A percentile compares a stretch with the other conserved stretches of the same genome.
phyloP scores from a whole-genome alignment of 345 rosid genomes.

The Arabis hirsuta region DNA sequence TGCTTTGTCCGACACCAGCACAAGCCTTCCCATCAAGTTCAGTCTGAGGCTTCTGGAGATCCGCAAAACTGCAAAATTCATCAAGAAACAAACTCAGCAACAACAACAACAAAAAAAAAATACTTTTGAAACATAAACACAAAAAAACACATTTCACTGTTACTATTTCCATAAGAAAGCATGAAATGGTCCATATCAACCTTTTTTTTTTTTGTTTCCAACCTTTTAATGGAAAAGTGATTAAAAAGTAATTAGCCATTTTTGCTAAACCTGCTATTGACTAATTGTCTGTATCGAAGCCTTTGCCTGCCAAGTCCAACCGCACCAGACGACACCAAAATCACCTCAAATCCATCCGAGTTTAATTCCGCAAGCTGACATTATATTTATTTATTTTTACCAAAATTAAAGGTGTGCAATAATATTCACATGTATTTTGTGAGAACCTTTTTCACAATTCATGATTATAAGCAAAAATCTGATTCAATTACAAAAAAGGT shows the following conservation, averaged over 20 bases:
- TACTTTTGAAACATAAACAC: neutral
- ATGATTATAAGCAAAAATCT: neutral
- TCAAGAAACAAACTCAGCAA: constrained; percentile 14
- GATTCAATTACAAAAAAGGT: neutral
- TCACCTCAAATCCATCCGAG: constrained; percentile 79
- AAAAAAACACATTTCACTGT: constrained; percentile 6
- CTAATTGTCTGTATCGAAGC: constrained; percentile 80
- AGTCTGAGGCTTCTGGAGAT: constrained; percentile 92
- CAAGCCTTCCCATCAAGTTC: constrained; percentile 98
- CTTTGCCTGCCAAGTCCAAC: constrained; percentile 98
- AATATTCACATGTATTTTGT: constrained; percentile 31
- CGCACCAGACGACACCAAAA: constrained; percentile 95
- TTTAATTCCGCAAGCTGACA: constrained; percentile 85
- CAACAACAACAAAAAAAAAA: neutral
- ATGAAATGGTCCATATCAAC: constrained; percentile 11
- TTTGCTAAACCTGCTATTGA: constrained; percentile 81
- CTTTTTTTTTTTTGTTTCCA: neutral
- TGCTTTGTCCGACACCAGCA: constrained; percentile 98
- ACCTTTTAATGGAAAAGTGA: neutral
- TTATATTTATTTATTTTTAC: constrained; percentile 30
- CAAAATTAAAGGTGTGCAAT: constrained; percentile 24
- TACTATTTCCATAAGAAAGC: neutral
- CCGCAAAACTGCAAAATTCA: constrained; percentile 71
- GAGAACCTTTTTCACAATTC: constrained; percentile 25
- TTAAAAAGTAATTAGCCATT: neutral